These are phyloP conservation scores for Candolleomyces eurysporus DNA, from an alignment of 768 basidiomycete species.

Conservation along the genomic window DNA sequence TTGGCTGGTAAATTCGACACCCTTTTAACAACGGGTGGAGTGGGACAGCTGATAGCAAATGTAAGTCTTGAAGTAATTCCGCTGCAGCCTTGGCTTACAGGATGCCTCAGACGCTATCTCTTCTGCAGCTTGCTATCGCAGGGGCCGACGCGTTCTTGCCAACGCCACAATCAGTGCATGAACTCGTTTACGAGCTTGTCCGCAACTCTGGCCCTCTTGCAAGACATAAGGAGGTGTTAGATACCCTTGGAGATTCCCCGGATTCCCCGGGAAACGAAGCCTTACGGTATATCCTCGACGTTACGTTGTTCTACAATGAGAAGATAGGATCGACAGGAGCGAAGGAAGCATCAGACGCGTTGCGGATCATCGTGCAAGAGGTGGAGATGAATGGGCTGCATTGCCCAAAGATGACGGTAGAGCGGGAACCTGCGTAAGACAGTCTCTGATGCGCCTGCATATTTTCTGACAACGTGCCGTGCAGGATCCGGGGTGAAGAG, in stretches of 20 bases:
- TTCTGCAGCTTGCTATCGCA: slow-evolving; percentile 53
- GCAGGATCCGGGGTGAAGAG: slow-evolving; percentile 44
- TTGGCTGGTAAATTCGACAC: slow-evolving; percentile 52
- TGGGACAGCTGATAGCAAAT: slow-evolving; percentile 54
- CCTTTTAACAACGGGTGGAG: slow-evolving; percentile 48
- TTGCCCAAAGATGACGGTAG: slow-evolving; percentile 23
- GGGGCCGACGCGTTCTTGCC: slow-evolving; percentile 55
- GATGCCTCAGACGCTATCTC: slow-evolving; percentile 40
- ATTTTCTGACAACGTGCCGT: slow-evolving; percentile 20
- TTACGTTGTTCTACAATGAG: slow-evolving; percentile 51
- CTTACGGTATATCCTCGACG: slow-evolving; percentile 30
- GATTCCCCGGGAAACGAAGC: slow-evolving; percentile 31
- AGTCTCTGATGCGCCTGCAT: slow-evolving; percentile 13
- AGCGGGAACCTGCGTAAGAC: slow-evolving; percentile 47
- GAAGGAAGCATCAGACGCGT: slow-evolving; percentile 51
- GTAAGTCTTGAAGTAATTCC: slow-evolving; percentile 29
- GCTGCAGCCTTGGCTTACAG: background rate
- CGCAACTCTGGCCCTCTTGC: slow-evolving; percentile 49
- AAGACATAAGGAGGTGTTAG: slow-evolving; percentile 46
- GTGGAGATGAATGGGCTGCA: slow-evolving; percentile 63
- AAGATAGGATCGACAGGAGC: slow-evolving; percentile 44
- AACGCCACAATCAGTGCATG: slow-evolving; percentile 52
- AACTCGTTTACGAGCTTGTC: slow-evolving; percentile 66
- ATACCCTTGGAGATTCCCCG: slow-evolving; percentile 32
- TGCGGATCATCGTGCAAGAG: slow-evolving; percentile 56